Base-by-base conservation (phyloP, 257 asterid genomes). In the Plantago major region DNA sequence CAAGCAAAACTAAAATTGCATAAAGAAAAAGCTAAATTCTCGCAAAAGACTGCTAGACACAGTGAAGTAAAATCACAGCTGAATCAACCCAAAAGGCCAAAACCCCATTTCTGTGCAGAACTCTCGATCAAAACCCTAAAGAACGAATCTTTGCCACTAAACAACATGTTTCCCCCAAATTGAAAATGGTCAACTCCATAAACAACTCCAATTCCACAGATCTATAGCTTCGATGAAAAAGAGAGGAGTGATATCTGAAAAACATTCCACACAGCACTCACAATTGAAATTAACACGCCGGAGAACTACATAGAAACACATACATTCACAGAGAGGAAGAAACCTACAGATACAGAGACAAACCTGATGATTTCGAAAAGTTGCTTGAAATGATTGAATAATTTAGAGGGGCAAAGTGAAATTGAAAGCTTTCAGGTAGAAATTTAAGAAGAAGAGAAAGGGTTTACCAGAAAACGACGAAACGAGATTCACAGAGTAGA, bases 181-280 rank as follows among this genome's bases (percentile, higher is more conserved):
- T 18, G 9, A 33, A 62, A 70, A 63, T 56, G 63, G 13, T 18
- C 55, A 70, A 44, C 56, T 44, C 45, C 65, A 56, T 19, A 49
- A 69, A 67, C 68, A 62, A 52, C 70, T 45, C 3, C 60, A 54
- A 67, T 58, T 47, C 15, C 37, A 60, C 77, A 76, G 82, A 79
- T 79, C 80, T 76, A 61, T 26, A 62, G 40, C 62, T 15, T 57
- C 51, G 69, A n/a, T 13, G 44, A 13, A 13, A 43, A 46, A 62
- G 58, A 18, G 15, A 11, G 14, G 18, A 42, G 28, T 9, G n/a
- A 60, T 28, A 11, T 37, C 58, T 19, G 4, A 54, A 11, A 30
- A 13, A 54, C 26, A 51, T 26, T 49, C 46, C 19, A 12, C 11
- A 46, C 33, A 45, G 16, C 7, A 54, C 8, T 46, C 49, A 65